These are phyloP conservation scores for Syncephalastrum racemosum DNA, from an alignment of 371 early-diverging fungal species.

Conservation along the genomic window DNA sequence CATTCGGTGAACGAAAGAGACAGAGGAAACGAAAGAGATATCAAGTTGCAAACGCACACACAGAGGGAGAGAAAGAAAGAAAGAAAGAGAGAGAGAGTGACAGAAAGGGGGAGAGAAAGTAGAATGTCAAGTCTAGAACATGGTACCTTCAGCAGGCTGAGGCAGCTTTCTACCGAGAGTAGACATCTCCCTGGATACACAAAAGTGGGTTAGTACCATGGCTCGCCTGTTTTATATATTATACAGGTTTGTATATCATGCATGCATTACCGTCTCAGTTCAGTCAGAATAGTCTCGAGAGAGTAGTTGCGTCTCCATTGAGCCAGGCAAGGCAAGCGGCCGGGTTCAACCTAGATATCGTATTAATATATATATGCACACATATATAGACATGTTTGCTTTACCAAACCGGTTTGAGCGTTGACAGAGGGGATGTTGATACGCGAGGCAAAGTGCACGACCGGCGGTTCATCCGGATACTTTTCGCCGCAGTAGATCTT, in stretches of 20 bases:
- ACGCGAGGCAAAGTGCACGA: constrained; percentile 75
- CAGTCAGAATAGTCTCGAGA: constrained; percentile 84
- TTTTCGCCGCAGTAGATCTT: constrained; percentile 79
- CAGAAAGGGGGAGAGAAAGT: not conserved
- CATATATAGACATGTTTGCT: constrained; percentile 13
- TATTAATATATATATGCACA: constrained; percentile 1
- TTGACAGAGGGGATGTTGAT: constrained; percentile 92
- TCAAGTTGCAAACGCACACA: too few relatives aligned
- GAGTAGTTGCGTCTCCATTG: constrained; percentile 80
- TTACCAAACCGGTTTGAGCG: constrained; percentile 76
- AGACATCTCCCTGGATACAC: constrained; percentile 79
- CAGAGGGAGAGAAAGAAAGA: constrained; percentile 1
- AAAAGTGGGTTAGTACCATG: not conserved
- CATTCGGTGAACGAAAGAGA: too few relatives aligned
- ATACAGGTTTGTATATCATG: not conserved
- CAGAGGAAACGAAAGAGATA: too few relatives aligned
- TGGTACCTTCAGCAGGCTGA: constrained; percentile 88
- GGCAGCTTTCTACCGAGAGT: constrained; percentile 75
- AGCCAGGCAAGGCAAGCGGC: constrained; percentile 69
- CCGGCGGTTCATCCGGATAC: constrained; percentile 87
- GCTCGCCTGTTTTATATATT: not conserved
- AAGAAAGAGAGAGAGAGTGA: not conserved
- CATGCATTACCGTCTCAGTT: constrained; percentile 74
- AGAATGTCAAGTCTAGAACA: constrained; percentile 40
- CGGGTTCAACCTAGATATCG: constrained; percentile 62